Base-by-base conservation (phyloP, 1,139 yeast species). In the Yamadazyma dendronema region DNA sequence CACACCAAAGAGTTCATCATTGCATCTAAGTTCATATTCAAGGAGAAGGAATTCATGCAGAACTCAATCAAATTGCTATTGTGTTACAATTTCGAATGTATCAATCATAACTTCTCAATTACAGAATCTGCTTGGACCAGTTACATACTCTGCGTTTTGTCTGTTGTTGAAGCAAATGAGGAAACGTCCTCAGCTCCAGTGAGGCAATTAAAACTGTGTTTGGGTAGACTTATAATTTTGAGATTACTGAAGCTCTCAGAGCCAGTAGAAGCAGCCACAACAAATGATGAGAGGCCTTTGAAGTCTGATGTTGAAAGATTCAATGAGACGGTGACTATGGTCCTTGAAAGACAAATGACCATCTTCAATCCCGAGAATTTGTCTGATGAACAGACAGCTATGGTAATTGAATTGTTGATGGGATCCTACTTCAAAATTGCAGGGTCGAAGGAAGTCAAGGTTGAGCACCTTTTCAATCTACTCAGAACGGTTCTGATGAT, bases 331-430 rank as follows among this genome's bases (percentile, higher is more conserved):
- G 51, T 65, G 17, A 70, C 61, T 37, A 52, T 50, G 31, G 36
- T 72, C 36, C 60, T 77, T 26, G 75, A 74, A 41, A 61, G 74
- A 27, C 81, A 76, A 45, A 60, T 66, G 14, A 53, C 64, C 1
- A 51, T 74, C 10, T 62, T 76, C 38, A 56, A 59, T 11, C 52
- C 48, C 5, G 67, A 61, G 2, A 54, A 62, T 1, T 46, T 73
- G 19, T 54, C 56, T 26, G 55, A 54, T 37, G 59, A 58, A 25
- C 60, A 57, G 25, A 42, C 70, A 10, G 56, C 65, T 1, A 57
- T 59, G 25, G 40, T 72, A 4, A 46, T 73, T 5, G 54, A 55
- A 6, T 42, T 67, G 3, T 32, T 69, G 1, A 39, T 69, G 33
- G 74, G 72, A 0, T 42, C 42, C 11, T 58, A 58, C 24, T 52